Evolutionary conservation across 1,284 basidiomycete species (phyloP).

Genomic region (Phlebopus sp.): DNA sequence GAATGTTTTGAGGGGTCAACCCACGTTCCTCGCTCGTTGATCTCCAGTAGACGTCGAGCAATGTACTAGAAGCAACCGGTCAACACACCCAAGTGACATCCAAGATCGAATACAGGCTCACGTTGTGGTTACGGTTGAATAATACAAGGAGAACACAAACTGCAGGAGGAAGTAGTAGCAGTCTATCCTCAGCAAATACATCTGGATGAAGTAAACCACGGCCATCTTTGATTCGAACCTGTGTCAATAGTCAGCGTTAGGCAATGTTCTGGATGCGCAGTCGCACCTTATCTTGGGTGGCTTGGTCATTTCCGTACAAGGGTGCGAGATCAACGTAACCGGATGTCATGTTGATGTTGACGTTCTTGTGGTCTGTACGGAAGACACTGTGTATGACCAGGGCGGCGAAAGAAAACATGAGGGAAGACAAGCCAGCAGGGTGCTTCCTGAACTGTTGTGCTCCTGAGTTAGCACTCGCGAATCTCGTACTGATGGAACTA

Average conservation of each 20-base stretch:
- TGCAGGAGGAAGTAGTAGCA: constrained; percentile 79
- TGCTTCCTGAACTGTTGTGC: constrained; percentile 62
- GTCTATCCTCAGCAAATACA: constrained; percentile 71
- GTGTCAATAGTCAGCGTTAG: constrained; percentile 8
- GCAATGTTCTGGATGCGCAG: not conserved
- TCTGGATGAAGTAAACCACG: constrained; percentile 68
- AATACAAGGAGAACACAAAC: constrained; percentile 71
- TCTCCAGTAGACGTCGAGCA: constrained; percentile 69
- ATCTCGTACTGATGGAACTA: not conserved
- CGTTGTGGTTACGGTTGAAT: constrained; percentile 86
- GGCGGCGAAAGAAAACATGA: constrained; percentile 82
- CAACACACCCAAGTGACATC: not conserved
- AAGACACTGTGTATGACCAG: constrained; percentile 81
- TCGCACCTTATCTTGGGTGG: constrained; percentile 55
- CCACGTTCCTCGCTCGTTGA: constrained; percentile 71
- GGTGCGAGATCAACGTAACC: constrained; percentile 85
- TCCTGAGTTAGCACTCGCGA: constrained; percentile 1
- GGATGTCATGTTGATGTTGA: constrained; percentile 79
- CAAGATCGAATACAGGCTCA: constrained; percentile 33
- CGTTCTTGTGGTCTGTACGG: constrained; percentile 64
- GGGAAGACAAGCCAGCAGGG: constrained; percentile 71
- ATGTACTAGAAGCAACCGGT: constrained; percentile 58
- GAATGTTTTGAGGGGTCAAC: constrained; percentile 45
- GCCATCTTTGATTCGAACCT: constrained; percentile 55
- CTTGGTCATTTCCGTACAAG: constrained; percentile 69